phyloP scores from a whole-genome alignment of 768 basidiomycete species.

The Cystofilobasidium macerans region DNA sequence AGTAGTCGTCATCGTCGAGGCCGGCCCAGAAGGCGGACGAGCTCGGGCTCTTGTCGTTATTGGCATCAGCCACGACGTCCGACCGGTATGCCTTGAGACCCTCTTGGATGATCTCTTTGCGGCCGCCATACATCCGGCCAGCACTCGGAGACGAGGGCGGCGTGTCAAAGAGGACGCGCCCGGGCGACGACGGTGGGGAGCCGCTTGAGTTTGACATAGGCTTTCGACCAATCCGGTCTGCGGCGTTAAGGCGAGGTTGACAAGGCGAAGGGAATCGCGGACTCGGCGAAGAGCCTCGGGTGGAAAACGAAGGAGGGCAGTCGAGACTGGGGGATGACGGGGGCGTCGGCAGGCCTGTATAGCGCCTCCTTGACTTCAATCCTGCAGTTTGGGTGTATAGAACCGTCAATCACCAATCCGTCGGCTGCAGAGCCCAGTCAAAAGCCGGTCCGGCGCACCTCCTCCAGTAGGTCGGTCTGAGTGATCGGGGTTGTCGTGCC shows the following conservation, averaged over 20 bases:
- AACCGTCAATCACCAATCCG: background rate
- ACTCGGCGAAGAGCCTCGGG: background rate
- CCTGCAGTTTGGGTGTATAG: background rate
- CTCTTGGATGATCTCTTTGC: background rate
- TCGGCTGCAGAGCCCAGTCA: background rate
- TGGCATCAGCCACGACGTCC: background rate
- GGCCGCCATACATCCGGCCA: background rate
- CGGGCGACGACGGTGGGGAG: background rate
- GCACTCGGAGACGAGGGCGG: background rate
- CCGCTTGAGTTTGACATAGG: no score
- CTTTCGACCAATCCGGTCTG: no score
- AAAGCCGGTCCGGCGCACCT: background rate
- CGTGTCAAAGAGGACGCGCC: background rate
- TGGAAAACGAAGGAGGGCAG: background rate
- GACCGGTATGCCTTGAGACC: background rate
- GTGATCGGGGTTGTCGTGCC: background rate
- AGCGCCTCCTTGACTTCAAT: background rate
- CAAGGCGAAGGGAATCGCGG: background rate
- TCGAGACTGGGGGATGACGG: background rate
- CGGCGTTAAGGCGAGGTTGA: no score
- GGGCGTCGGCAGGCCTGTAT: background rate
- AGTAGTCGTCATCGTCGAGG: background rate
- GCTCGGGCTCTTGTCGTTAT: conserved; percentile 1
- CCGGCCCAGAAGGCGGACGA: conserved; percentile 1
- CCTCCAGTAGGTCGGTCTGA: background rate